These are phyloP conservation scores for Colletotrichum simmondsii DNA, from an alignment of 2,329 filamentous ascomycete species.

Conservation along the genomic window DNA sequence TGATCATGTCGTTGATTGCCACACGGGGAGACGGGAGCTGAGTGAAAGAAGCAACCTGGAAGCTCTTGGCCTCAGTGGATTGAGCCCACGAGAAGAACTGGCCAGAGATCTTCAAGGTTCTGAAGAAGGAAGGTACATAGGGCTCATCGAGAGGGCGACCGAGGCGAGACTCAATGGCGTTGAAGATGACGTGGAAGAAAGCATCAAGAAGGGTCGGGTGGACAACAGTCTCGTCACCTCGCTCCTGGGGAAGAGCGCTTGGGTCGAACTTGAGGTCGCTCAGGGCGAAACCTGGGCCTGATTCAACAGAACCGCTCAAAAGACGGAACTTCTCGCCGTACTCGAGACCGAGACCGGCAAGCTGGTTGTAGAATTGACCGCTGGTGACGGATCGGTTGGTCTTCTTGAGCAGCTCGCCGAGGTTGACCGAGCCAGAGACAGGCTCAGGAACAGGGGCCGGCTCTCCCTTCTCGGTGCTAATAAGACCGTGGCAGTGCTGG, in stretches of 20 bases:
- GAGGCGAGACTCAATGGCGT: conserved; percentile 39
- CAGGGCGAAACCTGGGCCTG: conserved; percentile 34
- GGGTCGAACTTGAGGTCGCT: neutral
- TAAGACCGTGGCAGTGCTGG: conserved; percentile 38
- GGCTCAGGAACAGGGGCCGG: conserved; percentile 28
- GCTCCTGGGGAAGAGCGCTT: neutral
- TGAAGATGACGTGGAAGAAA: conserved; percentile 41
- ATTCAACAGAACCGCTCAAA: conserved; percentile 38
- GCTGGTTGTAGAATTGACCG: conserved; percentile 37
- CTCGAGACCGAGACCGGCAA: conserved; percentile 37
- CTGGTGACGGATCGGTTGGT: conserved; percentile 38
- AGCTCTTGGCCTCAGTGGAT: neutral
- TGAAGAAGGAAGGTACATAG: conserved; percentile 40
- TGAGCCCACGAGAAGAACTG: conserved; percentile 36
- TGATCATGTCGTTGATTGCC: conserved; percentile 39
- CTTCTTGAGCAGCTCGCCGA: conserved; percentile 34
- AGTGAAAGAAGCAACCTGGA: conserved; percentile 29
- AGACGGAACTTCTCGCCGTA: conserved; percentile 40
- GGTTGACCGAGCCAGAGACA: conserved; percentile 8
- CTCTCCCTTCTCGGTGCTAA: conserved; percentile 36
- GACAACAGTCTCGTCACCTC: conserved; percentile 39
- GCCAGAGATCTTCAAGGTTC: conserved; percentile 37
- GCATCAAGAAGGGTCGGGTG: conserved; percentile 40
- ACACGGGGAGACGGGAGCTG: conserved; percentile 39
- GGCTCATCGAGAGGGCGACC: conserved; percentile 39